phyloP scores from a whole-genome alignment of 2,329 filamentous ascomycete genomes.

The Graphiopsis chlorocephala region DNA sequence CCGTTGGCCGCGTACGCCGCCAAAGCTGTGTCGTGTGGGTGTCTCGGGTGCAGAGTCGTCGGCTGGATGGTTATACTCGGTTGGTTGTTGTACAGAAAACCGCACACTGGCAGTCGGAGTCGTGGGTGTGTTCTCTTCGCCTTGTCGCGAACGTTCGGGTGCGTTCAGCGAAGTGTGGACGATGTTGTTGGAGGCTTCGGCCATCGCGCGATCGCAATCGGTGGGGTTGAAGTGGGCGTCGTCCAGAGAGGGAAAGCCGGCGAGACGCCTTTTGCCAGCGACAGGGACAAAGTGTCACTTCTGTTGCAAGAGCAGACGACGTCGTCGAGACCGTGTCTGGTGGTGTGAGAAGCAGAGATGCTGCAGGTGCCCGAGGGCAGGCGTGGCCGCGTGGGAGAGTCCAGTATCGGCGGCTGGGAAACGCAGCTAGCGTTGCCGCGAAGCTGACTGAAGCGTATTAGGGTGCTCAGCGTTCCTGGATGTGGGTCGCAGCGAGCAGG shows the following conservation, averaged over 20 bases:
- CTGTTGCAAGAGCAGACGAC: background rate
- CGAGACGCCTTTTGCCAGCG: background rate
- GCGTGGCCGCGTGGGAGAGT: slow-evolving; percentile 4
- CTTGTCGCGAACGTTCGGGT: slow-evolving; percentile 43
- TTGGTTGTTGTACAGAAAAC: slow-evolving; percentile 38
- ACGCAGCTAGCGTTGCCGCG: slow-evolving; percentile 7
- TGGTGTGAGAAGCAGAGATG: slow-evolving; percentile 4
- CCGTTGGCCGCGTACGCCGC: slow-evolving; percentile 45
- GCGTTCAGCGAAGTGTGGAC: slow-evolving; percentile 56
- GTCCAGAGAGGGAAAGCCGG: slow-evolving; percentile 3
- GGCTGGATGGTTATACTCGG: slow-evolving; percentile 30
- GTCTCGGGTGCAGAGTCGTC: slow-evolving; percentile 36
- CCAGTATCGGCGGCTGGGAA: slow-evolving; percentile 14
- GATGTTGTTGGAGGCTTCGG: slow-evolving; percentile 32
- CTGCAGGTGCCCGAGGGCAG: slow-evolving; percentile 15
- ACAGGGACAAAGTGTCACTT: background rate
- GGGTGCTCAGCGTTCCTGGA: slow-evolving; percentile 10
- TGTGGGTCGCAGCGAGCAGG: slow-evolving; percentile 4
- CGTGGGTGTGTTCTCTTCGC: slow-evolving; percentile 56
- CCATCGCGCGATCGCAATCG: slow-evolving; percentile 13
- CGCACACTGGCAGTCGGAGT: slow-evolving; percentile 50
- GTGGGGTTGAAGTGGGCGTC: slow-evolving; percentile 1
- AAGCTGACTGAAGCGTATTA: slow-evolving; percentile 6
- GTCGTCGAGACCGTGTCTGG: background rate
- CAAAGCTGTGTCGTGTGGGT: slow-evolving; percentile 42